Evolutionary conservation across 257 asterid genomes (phyloP), one percentile per base, ranked within the genome.

Genomic region (Leptodermis oblonga): DNA sequence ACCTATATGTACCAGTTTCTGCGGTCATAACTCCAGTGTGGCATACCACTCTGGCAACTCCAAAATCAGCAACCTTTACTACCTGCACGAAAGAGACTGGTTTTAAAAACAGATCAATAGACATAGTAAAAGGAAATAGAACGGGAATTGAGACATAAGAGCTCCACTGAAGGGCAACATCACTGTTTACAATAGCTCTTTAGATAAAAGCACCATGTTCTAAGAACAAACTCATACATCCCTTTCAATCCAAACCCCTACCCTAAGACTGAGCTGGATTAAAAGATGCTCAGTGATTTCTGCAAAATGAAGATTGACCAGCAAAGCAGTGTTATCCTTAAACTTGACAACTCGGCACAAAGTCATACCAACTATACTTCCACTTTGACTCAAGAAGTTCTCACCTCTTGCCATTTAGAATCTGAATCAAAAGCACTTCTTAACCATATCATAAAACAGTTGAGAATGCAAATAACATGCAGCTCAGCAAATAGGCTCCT

Each of bases 51-150:
- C 97, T 88, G 69, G 99, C 95, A 79, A 93, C 96, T 69, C 99
- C 99, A 78, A 93, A 90, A 80, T 93, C 99, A 56, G 96, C 99
- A 81, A 93, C 97, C 85, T 93, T 90, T 69, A 93, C 96, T 75
- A 90, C 92, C 99, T 93, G 78, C 33, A 28, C 31, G 69, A 51
- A 61, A 73, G 46, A 62, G 31, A n/a, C 45, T 62, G 48, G 10
- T 22, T 62, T 60, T 14, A 36, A 14, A 41, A 68, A 22, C 10
- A 15, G 30, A 13, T 12, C 36, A 42, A 74, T 4, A 22, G 22
- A 30, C 33, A 31, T 36, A 31, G 11, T 33, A 64, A 28, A 41
- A 43, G 17, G 13, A 11, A 39, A 25, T 9, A 7, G 36, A 25
- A 5, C 5, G 4, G 37, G 22, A 34, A 56, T 0, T 65, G 54